A percentile compares a stretch with the other conserved stretches of the same genome.
Evolutionary conservation across 2,329 filamentous ascomycete species (phyloP).

Genomic region (Fusarium sp.): DNA sequence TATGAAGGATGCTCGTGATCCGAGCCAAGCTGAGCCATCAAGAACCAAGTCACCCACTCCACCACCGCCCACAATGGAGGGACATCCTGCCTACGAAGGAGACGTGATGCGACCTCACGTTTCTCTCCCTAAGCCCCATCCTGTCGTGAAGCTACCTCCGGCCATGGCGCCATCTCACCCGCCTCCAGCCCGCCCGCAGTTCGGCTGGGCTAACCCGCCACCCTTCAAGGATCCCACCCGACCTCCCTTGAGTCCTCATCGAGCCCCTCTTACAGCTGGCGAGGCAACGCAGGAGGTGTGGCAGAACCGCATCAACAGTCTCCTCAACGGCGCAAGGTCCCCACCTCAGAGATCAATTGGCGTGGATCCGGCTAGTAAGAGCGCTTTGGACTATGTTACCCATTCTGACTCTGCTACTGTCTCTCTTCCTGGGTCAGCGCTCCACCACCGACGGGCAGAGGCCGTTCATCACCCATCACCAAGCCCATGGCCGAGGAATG

Average conservation of each 20-base stretch:
- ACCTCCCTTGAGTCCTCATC: slow-evolving; percentile 37
- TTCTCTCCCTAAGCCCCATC: slow-evolving; percentile 75
- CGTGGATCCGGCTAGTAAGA: slow-evolving; percentile 76
- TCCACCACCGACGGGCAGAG: slow-evolving; percentile 48
- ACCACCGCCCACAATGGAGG: slow-evolving; percentile 77
- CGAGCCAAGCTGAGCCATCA: slow-evolving; percentile 51
- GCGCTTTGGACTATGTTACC: slow-evolving; percentile 68
- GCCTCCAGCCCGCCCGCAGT: slow-evolving; percentile 42
- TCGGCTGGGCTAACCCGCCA: slow-evolving; percentile 53
- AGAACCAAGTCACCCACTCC: slow-evolving; percentile 73
- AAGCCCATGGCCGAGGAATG: slow-evolving; percentile 83
- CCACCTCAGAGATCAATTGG: slow-evolving; percentile 68
- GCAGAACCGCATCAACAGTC: slow-evolving; percentile 86
- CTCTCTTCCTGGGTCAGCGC: slow-evolving; percentile 65
- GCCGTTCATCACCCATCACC: slow-evolving; percentile 62
- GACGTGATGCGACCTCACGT: slow-evolving; percentile 75
- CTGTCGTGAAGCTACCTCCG: slow-evolving; percentile 85
- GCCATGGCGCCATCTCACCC: slow-evolving; percentile 45
- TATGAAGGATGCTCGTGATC: slow-evolving; percentile 61
- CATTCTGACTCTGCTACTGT: slow-evolving; percentile 72
- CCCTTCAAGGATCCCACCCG: slow-evolving; percentile 48
- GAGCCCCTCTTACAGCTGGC: slow-evolving; percentile 39
- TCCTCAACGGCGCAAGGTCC: slow-evolving; percentile 77
- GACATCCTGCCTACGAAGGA: slow-evolving; percentile 79
- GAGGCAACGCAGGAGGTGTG: slow-evolving; percentile 65